Base-by-base conservation (phyloP, 768 basidiomycete species). In the Trametes cinnabarina region DNA sequence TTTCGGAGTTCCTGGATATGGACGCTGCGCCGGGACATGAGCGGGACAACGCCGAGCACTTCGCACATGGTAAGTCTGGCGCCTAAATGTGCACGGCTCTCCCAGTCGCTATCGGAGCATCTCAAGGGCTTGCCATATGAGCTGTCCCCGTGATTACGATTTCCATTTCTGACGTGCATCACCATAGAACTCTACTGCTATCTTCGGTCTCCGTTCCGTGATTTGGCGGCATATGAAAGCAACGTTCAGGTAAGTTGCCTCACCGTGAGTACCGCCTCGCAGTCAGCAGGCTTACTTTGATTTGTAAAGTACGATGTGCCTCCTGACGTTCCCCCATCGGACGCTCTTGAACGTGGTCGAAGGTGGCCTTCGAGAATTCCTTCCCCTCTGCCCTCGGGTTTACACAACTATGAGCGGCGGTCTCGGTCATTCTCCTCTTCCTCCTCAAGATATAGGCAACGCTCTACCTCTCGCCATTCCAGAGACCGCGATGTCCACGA, bases 1-100 rank as follows among this genome's bases (percentile, higher is more conserved):
- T 98, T 8, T 80, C 92, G 14, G 94, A 96, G 64, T 95, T 94
- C 73, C 78, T 98, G 46, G 94, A 98, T 68, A 79, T 91, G 70
- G 88, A 87, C 62, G 72, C 74, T 3, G 78, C 81, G 2, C 84
- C 69, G 20, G 79, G 82, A 46, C 86, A 85, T 8, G 75, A 77
- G 23, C 78, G 85, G 57, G 72, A 77, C 23, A 90, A 92, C 64
- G 90, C 94, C 11, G 94, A 98, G 68, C 94, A 97, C 71, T 95
- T 97, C 73, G 91, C 88, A 8, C 94, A 98, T 73, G 93, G 92
- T 92, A 65, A 64, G 81, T 72, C n/a, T 39, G 28, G 54, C 47
- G 61, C 26, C 35, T n/a, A 40, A 22, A 5, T 35, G 19, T 20
- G 37, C 25, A n/a, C n/a, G 19, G 15, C 44, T 17, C 23, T 47